phyloP scores from a whole-genome alignment of 495 filamentous ascomycete species.

The Neurospora sp. region DNA sequence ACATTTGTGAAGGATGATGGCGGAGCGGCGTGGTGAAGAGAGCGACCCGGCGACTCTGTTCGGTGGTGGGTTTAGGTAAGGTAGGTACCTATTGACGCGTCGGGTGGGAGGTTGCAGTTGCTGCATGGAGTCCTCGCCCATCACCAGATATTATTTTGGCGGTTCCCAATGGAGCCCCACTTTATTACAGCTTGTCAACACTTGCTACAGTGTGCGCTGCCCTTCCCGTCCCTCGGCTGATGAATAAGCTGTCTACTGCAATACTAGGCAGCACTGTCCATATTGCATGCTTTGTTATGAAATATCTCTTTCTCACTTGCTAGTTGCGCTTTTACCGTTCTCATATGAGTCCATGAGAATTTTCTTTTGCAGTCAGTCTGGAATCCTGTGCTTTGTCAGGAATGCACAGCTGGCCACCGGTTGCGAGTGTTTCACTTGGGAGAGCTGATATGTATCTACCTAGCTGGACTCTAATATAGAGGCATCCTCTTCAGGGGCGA shows the following conservation, averaged over 20 bases:
- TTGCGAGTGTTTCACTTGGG: not conserved
- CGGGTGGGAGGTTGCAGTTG: conserved; percentile 4
- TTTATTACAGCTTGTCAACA: not conserved
- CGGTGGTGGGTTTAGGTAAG: conserved; percentile 4
- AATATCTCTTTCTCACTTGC: not conserved
- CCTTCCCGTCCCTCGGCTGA: not conserved
- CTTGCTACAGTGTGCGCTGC: not conserved
- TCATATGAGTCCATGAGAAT: not conserved
- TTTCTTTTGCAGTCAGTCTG: not conserved
- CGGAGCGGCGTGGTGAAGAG: conserved; percentile 1
- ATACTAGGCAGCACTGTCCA: not conserved
- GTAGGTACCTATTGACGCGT: conserved; percentile 22
- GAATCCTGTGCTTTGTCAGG: not conserved
- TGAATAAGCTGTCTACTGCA: not conserved
- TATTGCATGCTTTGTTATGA: not conserved
- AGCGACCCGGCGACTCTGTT: conserved; percentile 6
- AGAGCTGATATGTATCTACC: not conserved
- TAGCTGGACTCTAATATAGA: not conserved
- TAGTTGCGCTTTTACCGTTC: not conserved
- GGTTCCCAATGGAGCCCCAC: conserved; percentile 4
- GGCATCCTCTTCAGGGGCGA: not conserved
- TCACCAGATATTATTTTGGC: conserved; percentile 24
- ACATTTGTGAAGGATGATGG: conserved; percentile 20
- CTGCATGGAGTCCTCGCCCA: conserved; percentile 1
- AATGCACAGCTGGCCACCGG: not conserved